Percentiles rank a stretch among this genome's conserved stretches.
These are phyloP conservation scores for Entomophthora muscae DNA, from an alignment of 371 early-diverging fungal species.

Conservation along the genomic window DNA sequence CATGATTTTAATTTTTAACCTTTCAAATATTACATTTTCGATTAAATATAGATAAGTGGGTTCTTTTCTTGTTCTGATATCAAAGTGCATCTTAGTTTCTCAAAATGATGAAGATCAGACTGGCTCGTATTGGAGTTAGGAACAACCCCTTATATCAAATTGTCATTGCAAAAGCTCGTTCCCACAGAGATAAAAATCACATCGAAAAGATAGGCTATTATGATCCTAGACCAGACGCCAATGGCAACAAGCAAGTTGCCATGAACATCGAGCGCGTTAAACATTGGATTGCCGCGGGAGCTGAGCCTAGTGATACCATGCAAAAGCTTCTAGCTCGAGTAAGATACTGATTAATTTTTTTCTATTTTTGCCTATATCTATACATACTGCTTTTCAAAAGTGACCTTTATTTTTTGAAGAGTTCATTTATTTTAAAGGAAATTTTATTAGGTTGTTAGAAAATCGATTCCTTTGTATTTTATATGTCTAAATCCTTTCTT, in stretches of 20 bases:
- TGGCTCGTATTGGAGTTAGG: slow-evolving; percentile 74
- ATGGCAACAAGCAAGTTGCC: slow-evolving; percentile 63
- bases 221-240: slow-evolving; percentile 61
- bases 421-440: too few species aligned
- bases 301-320: slow-evolving; percentile 79
- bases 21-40: too few species aligned
- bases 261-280: slow-evolving; percentile 79
- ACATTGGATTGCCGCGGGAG: slow-evolving; percentile 92
- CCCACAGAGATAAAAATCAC: slow-evolving; percentile 71
- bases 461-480: too few species aligned
- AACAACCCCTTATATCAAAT: slow-evolving; percentile 88
- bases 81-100: neutral
- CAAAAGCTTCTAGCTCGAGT: slow-evolving; percentile 80
- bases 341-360: slow-evolving; percentile 8
- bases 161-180: slow-evolving; percentile 68
- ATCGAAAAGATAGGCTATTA: slow-evolving; percentile 85
- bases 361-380: neutral
- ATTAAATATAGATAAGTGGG: too few species aligned
- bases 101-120: slow-evolving; percentile 33
- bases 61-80: neutral
- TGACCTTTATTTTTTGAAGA: too few species aligned
- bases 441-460: too few species aligned
- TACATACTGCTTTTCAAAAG: too few species aligned
- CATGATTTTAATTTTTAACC: too few species aligned
- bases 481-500: too few species aligned